Base-by-base conservation (phyloP, 495 filamentous ascomycete genomes). In the Aspergillus homomorphus region DNA sequence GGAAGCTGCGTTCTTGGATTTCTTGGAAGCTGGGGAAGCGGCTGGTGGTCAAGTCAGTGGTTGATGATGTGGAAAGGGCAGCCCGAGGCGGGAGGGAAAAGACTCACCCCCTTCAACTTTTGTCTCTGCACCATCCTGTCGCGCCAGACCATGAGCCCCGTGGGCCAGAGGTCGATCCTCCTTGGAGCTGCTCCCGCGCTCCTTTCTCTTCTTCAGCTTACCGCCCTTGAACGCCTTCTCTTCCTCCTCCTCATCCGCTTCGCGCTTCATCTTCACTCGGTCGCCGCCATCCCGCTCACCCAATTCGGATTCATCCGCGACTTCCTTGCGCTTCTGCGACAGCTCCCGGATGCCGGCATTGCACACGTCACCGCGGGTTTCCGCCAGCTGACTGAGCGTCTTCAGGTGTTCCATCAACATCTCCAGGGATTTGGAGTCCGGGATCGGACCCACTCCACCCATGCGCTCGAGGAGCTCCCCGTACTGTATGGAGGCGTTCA, bases 271-370 rank as follows among this genome's bases (percentile, higher is more conserved):
- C 57, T 74, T 80, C 50, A 70, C 63, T 57, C 73, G 76, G 28
- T 82, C 78, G 4, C 73, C 76, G 5, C 70, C 62, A 43, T 73
- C 48, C 1, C 48, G 22, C 3, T 51, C 69, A 48, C 75, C 68
- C 22, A 62, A 54, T 24, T 82, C 79, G 2, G 71, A 66, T 10
- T 85, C 79, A 51, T 88, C 77, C n/a, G 73, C 64, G n/a, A 75
- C 72, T 19, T 82, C 78, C 64, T 88, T 88, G 41, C 86, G 80
- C 62, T 77, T 82, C 54, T 82, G 76, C 8, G 84, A 84, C 53
- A 91, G 76, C 55, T 88, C 80, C 33, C 89, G 79, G 84, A 92
- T 91, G 21, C 85, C 88, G 12, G 80, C 81, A 69, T 92, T 87
- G 71, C 86, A 90, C 44, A 80, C 73, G 18, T 76, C 74, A 4